Evolutionary conservation across 2,329 filamentous ascomycete species (phyloP).

Genomic region (Orbilia quercus): DNA sequence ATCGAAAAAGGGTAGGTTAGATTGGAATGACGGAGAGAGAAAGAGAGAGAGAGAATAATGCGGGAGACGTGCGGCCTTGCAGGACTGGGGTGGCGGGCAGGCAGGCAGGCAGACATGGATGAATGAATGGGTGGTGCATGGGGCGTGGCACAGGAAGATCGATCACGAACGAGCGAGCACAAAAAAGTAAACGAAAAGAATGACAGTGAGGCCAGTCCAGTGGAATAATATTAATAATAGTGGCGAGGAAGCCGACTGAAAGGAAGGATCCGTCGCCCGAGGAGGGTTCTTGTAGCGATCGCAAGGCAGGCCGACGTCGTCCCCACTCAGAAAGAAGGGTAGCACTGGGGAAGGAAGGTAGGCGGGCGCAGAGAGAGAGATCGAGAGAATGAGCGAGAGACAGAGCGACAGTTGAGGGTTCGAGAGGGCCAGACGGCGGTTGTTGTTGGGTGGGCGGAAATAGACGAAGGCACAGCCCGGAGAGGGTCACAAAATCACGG

Average conservation of each 20-base stretch:
- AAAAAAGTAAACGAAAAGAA: slow-evolving; percentile 8
- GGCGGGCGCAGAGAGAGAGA: slow-evolving; percentile 8
- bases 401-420: too few relatives aligned
- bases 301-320: slow-evolving; percentile 12
- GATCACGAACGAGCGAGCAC: slow-evolving; percentile 15
- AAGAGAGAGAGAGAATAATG: slow-evolving; percentile 21
- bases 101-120: too few relatives aligned
- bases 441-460: slow-evolving; percentile 13
- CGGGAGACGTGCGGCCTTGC: slow-evolving; percentile 36
- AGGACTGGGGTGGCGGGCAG: slow-evolving; percentile 1
- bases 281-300: too few relatives aligned
- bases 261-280: slow-evolving; percentile 25
- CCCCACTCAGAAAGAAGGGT: slow-evolving; percentile 24
- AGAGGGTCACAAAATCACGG: slow-evolving; percentile 2
- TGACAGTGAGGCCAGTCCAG: not conserved
- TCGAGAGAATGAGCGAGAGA: too few relatives aligned
- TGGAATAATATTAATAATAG: not conserved
- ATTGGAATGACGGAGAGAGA: not conserved
- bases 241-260: not conserved
- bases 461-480: slow-evolving; percentile 6
- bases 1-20: too few relatives aligned
- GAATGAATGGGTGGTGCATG: too few relatives aligned
- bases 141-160: not conserved
- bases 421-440: slow-evolving; percentile 6
- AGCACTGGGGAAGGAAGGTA: slow-evolving; percentile 13